phyloP scores from a whole-genome alignment of 805 yeast genomes.

The Cephaloascus fragrans region DNA sequence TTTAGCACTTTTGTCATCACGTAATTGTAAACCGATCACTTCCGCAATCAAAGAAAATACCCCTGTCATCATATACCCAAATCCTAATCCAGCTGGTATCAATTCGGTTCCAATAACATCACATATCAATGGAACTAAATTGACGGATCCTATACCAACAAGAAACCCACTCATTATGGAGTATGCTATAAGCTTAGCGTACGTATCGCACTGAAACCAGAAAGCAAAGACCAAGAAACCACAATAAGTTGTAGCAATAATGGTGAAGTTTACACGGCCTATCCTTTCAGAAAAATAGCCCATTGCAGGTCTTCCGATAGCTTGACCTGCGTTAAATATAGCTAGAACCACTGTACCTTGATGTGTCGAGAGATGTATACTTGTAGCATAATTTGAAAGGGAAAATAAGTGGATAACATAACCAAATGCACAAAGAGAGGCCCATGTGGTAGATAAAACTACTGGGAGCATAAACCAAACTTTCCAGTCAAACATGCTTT shows the following conservation, averaged over 20 bases:
- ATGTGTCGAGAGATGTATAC: constrained; percentile 19
- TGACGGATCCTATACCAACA: constrained; percentile 31
- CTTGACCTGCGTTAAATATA: constrained; percentile 34
- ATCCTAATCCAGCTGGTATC: constrained; percentile 18
- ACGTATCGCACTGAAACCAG: constrained; percentile 39
- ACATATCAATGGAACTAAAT: constrained; percentile 15
- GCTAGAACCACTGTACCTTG: constrained; percentile 38
- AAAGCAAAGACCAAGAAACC: constrained; percentile 30
- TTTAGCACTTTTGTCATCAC: constrained; percentile 15
- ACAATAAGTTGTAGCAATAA: constrained; percentile 20
- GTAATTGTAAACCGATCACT: constrained; percentile 42
- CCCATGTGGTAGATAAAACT: constrained; percentile 25
- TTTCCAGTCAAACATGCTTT: constrained; percentile 6
- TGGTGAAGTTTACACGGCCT: constrained; percentile 38
- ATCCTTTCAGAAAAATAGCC: constrained; percentile 33
- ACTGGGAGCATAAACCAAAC: constrained; percentile 19
- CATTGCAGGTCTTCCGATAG: constrained; percentile 38
- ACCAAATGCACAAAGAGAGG: constrained; percentile 21
- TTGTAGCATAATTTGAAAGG: constrained; percentile 33
- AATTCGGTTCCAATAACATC: constrained; percentile 13
- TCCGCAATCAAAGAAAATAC: constrained; percentile 35
- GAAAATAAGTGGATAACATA: constrained; percentile 37
- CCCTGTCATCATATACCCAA: constrained; percentile 13
- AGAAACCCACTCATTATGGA: constrained; percentile 31
- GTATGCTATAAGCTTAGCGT: constrained; percentile 28